These are phyloP conservation scores for Phytophthora hybrid DNA, from an alignment of 352 stramenopile genomes.

Conservation along the genomic window DNA sequence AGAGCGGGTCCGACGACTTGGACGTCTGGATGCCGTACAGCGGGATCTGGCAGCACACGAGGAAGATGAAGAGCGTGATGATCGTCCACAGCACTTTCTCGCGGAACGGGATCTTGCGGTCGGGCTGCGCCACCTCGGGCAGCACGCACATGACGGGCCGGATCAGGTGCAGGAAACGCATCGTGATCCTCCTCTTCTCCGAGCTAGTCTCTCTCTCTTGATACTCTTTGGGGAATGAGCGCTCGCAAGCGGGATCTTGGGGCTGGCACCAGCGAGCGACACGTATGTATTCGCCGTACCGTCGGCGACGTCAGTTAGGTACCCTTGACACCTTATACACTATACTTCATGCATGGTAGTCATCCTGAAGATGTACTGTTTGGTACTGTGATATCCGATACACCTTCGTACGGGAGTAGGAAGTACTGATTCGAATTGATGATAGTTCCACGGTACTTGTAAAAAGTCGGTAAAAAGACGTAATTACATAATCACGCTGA, in stretches of 20 bases:
- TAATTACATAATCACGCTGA: slow-evolving; percentile 1
- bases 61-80: slow-evolving; percentile 99
- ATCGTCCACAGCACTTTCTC: slow-evolving; percentile 99
- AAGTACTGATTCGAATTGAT: neutral
- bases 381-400: neutral
- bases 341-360: neutral
- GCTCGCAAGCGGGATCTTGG: slow-evolving; percentile 10
- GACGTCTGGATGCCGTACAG: slow-evolving; percentile 99
- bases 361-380: neutral
- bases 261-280: slow-evolving; percentile 28
- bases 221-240: slow-evolving; percentile 53
- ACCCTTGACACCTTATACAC: neutral
- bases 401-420: neutral
- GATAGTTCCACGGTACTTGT: neutral
- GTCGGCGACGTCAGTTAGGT: neutral
- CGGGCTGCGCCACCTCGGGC: slow-evolving; percentile 96
- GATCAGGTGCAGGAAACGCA: slow-evolving; percentile 99
- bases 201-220: slow-evolving; percentile 12
- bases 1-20: slow-evolving; percentile 99
- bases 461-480: slow-evolving; percentile 4
- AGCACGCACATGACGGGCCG: slow-evolving; percentile 98
- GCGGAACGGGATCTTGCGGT: slow-evolving; percentile 98
- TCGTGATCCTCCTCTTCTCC: slow-evolving; percentile 15
- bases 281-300: slow-evolving; percentile 26
- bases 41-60: slow-evolving; percentile 99